Evolutionary conservation across 164 flowering plant species (phyloP).

Genomic region (Vitis rupestris): DNA sequence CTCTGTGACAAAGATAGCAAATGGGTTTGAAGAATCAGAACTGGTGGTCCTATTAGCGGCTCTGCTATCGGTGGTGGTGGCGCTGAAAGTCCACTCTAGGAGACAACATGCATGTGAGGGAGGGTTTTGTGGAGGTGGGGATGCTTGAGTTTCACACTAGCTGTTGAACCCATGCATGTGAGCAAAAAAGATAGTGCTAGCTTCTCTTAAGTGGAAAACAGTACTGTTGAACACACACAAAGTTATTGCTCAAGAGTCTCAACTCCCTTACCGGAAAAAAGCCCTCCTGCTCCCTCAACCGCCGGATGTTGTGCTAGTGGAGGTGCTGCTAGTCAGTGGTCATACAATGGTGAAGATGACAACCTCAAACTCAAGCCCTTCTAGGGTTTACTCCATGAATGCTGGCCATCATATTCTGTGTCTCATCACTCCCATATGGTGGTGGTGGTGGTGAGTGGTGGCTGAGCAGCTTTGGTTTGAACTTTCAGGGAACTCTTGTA

Average conservation of each 20-base stretch:
- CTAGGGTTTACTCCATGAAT: neutral
- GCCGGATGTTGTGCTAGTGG: neutral
- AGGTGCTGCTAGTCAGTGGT: no score
- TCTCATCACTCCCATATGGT: neutral
- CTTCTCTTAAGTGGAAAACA: neutral
- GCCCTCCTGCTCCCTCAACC: neutral
- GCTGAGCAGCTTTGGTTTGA: neutral
- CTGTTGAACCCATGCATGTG: constrained; percentile 42
- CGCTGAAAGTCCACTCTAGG: constrained; percentile 31
- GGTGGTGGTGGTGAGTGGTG: neutral
- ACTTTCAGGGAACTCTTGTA: no score
- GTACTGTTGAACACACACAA: neutral
- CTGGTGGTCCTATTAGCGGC: constrained; percentile 3
- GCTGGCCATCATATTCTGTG: neutral
- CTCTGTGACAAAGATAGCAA: neutral
- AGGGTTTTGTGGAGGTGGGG: constrained; percentile 18
- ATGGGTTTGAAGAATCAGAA: constrained; percentile 2
- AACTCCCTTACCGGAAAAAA: constrained; percentile 11
- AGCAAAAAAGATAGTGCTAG: neutral
- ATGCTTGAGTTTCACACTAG: constrained; percentile 53
- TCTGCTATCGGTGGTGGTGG: constrained; percentile 18
- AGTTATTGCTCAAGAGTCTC: neutral
- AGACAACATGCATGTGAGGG: constrained; percentile 62
- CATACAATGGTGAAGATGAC: neutral
- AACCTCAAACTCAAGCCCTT: neutral